A percentile compares a stretch with the other conserved stretches of the same genome.
Evolutionary conservation across 192 early-diverging fungal species (phyloP).

Genomic region (Dimargaris cristalligena): DNA sequence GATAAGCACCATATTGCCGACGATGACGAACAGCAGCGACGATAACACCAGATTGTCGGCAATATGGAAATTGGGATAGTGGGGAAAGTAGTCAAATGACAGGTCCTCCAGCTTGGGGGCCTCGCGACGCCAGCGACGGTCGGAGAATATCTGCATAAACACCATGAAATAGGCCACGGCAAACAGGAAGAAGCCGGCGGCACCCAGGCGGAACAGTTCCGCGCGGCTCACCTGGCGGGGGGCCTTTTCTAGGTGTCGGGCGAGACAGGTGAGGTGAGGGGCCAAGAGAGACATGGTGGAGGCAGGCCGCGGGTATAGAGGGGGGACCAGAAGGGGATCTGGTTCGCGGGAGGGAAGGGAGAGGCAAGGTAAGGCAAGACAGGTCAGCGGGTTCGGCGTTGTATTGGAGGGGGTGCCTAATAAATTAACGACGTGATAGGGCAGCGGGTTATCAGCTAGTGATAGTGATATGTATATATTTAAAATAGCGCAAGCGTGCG

Average conservation of each 20-base stretch:
- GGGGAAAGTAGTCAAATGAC: conserved; percentile 28
- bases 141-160: conserved; percentile 29
- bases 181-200: conserved; percentile 20
- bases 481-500: too few relatives aligned
- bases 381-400: too few relatives aligned
- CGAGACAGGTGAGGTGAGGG: neutral
- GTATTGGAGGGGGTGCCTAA: too few relatives aligned
- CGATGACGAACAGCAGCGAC: conserved; percentile 24
- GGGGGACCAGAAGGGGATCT: neutral
- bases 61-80: conserved; percentile 23
- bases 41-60: conserved; percentile 33
- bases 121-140: conserved; percentile 23
- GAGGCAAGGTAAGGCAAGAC: neutral
- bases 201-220: conserved; percentile 18
- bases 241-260: neutral
- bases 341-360: neutral
- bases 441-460: too few relatives aligned
- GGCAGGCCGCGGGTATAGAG: too few relatives aligned
- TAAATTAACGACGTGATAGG: too few relatives aligned
- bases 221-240: neutral
- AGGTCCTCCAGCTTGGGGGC: conserved; percentile 27
- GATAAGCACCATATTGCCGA: conserved; percentile 22
- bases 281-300: neutral
- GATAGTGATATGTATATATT: too few relatives aligned
- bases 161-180: conserved; percentile 29